Evolutionary conservation across 768 basidiomycete genomes (phyloP), one percentile per base, ranked within the genome.

Genomic region (Rhizopogon roseolus): DNA sequence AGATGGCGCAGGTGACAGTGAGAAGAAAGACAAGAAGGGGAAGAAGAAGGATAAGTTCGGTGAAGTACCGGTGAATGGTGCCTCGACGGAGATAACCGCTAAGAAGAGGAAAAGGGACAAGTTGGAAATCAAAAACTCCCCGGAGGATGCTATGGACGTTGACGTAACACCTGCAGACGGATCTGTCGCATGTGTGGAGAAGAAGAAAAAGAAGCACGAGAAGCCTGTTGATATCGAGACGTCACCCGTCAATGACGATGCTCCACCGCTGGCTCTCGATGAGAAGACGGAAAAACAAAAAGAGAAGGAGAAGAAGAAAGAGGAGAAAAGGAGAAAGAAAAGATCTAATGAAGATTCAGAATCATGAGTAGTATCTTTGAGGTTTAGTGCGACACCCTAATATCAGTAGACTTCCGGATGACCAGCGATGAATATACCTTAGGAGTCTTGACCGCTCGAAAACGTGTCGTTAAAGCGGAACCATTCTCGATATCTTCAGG

Each of bases 41-140:
- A 67, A 66, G 51, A 66, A 67, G 58, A 66, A 65, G 49, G 66
- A 63, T 50, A 69, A 72, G 60, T 19, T 22, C 14, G 46, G 67
- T 69, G 56, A 62, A 70, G 45, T 41, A 43, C 25, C 41, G 57
- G 29, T 36, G 52, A 52, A 42, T 49, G 37, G 49, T n/a, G 14
- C n/a, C 6, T 48, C 46, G n/a, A 39, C n/a, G 10, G 45, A 57
- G n/a, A 62, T 60, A 53, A 62, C 60, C 40, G 58, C 59, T 40
- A 57, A 62, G 43, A 61, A 49, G 54, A 32, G 46, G 46, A 63
- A 51, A 56, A 58, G 49, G 44, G 64, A 63, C 57, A 63, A 58
- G 54, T 39, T 27, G 52, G 55, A 61, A 52, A 58, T 57, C 52
- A 54, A 61, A 52, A 58, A 58, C 52, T 32, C 55, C 51, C 27